Evolutionary conservation across 2,329 filamentous ascomycete species (phyloP).

Genomic region (Xylariales sp.): DNA sequence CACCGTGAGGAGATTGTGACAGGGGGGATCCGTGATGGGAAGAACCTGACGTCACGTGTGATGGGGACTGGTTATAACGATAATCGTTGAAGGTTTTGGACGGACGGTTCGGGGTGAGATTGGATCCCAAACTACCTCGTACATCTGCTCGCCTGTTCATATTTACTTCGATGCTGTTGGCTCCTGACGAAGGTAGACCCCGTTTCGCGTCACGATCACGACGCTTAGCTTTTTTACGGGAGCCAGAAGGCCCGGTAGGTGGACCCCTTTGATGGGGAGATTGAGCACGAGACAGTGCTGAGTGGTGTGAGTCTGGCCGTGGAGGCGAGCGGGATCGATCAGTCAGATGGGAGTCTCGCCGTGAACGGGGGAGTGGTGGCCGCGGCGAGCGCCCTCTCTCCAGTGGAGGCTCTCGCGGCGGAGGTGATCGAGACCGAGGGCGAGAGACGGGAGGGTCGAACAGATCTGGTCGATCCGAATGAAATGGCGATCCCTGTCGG

Average conservation of each 20-base stretch:
- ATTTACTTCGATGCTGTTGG: constrained; percentile 47
- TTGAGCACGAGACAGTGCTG: constrained; percentile 20
- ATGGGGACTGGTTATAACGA: constrained; percentile 44
- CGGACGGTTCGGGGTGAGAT: constrained; percentile 27
- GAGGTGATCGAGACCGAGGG: constrained; percentile 21
- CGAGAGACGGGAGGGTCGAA: constrained; percentile 15
- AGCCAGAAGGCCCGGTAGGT: constrained; percentile 18
- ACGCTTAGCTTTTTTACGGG: constrained; percentile 30
- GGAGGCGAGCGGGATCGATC: constrained; percentile 22
- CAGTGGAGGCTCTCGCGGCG: constrained; percentile 14
- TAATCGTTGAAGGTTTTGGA: constrained; percentile 33
- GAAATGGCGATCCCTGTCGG: constrained; percentile 15
- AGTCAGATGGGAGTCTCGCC: constrained; percentile 15
- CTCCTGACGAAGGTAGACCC: constrained; percentile 35
- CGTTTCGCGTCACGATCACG: constrained; percentile 34
- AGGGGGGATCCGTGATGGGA: constrained; percentile 58
- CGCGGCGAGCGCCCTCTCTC: constrained; percentile 14
- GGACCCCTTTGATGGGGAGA: constrained; percentile 18
- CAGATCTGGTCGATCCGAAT: constrained; percentile 18
- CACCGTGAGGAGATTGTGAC: constrained; percentile 52
- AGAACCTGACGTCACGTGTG: constrained; percentile 48
- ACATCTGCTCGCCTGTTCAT: constrained; percentile 33
- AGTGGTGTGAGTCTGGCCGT: constrained; percentile 8
- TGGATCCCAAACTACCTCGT: constrained; percentile 32
- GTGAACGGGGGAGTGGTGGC: constrained; percentile 11